These are phyloP conservation scores for Amanita rubescens DNA, from an alignment of 768 basidiomycete species.

Conservation along the genomic window DNA sequence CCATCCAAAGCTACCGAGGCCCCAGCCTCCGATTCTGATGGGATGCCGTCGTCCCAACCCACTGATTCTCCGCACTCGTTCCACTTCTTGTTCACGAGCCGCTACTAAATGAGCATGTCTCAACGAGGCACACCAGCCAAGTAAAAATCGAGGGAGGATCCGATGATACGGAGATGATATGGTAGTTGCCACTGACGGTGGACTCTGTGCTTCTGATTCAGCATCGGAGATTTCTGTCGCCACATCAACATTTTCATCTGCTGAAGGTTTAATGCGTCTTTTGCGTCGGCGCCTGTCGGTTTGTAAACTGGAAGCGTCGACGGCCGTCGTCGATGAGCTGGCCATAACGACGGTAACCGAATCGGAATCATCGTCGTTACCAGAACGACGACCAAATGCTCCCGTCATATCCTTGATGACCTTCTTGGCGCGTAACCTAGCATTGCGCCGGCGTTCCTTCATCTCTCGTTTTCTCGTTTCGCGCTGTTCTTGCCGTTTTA, in stretches of 20 bases:
- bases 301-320: neutral
- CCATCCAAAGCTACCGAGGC: constrained; percentile 61
- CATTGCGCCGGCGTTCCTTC: constrained; percentile 40
- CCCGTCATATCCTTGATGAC: constrained; percentile 54
- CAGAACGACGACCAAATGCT: constrained; percentile 28
- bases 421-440: constrained; percentile 44
- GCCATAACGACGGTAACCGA: neutral
- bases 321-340: neutral
- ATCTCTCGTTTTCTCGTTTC: constrained; percentile 39
- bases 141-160: constrained; percentile 33
- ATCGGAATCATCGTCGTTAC: neutral
- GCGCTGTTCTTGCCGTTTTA: constrained; percentile 46
- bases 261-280: neutral
- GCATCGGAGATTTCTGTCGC: neutral
- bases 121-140: constrained; percentile 51
- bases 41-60: constrained; percentile 40
- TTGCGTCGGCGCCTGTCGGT: neutral
- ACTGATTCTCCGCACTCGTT: constrained; percentile 59
- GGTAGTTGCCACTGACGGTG: constrained; percentile 15
- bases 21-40: constrained; percentile 49
- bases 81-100: constrained; percentile 61
- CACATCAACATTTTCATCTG: neutral
- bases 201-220: neutral
- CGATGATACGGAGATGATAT: constrained; percentile 20
- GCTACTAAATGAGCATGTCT: constrained; percentile 68